Conservation (phyloP, 2,329 filamentous ascomycete species). For the Epichloe brachyelytri region DNA sequence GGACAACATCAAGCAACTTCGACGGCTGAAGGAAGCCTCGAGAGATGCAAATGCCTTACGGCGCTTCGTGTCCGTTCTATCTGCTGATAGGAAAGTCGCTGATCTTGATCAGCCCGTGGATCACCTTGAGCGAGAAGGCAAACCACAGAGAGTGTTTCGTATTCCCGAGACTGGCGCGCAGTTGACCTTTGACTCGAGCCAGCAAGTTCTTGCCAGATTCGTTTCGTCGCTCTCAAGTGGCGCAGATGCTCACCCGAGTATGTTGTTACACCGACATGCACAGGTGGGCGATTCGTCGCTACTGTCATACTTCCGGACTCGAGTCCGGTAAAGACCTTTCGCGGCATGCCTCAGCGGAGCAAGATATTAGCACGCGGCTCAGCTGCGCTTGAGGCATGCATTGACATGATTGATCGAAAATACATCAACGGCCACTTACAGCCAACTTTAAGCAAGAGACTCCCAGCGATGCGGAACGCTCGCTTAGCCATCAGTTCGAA, state of each 20-base stretch:
- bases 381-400: conserved; percentile 74
- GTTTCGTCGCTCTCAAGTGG: conserved; percentile 44
- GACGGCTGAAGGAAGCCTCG: conserved; percentile 45
- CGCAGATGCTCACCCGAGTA: conserved; percentile 39
- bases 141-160: conserved; percentile 37
- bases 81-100: conserved; percentile 51
- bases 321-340: conserved; percentile 55
- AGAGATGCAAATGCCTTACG: conserved; percentile 52
- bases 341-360: conserved; percentile 49
- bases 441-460: conserved; percentile 55
- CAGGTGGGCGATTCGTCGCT: conserved; percentile 52
- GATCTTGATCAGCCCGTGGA: conserved; percentile 11
- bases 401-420: conserved; percentile 50
- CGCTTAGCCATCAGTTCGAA: conserved; percentile 69
- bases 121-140: conserved; percentile 10
- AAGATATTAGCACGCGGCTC: conserved; percentile 78
- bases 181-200: conserved; percentile 63
- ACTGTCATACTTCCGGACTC: conserved; percentile 67
- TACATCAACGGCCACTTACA: conserved; percentile 64
- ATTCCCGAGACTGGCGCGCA: conserved; percentile 60
- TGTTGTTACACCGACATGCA: conserved; percentile 33
- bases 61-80: conserved; percentile 62
- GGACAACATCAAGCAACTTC: conserved; percentile 48
- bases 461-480: conserved; percentile 80
- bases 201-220: conserved; percentile 61